Base-by-base conservation (phyloP, 495 filamentous ascomycete species). In the Talaromyces trachyspermus region DNA sequence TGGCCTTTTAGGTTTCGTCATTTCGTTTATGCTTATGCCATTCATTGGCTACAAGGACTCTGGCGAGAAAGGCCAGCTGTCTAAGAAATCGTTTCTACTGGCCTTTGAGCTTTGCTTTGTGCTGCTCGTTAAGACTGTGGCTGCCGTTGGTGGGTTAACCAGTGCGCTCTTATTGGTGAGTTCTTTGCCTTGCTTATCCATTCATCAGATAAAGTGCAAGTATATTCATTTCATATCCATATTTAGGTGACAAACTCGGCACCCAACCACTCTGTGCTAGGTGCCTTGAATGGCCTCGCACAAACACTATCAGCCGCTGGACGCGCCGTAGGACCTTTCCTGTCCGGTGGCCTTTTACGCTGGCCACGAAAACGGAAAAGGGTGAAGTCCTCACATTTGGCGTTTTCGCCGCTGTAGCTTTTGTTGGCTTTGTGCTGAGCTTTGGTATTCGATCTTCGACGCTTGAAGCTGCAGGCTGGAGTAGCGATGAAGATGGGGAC, bases 231-330 rank as follows among this genome's bases (percentile, higher is more conserved):
- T 33, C 12, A 26, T 23, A 22, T 12, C 26, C 5, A 27, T 18
- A 9, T 46, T 7, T 30, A 94, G 88, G 84, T 98, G 54, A 98
- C 91, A 19, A 98, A 98, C 57, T 89, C 86, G 2, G 87, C 88
- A 2, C 88, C 87, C 0, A 86, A 89, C 26, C 77, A 95, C 60
- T 82, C 84, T 15, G 88, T 88, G 3, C 74, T 98, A 0, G 92
- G 92, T 9, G 90, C 86, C 1, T 69, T 98, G 23, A 95, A 97
- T 52, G 92, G 92, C 23, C 80, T 98, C 15, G 92, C 92, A 3
- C 92, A 98, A 63, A 94, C 89, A 0, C 78, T 98, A 2, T 92
- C 88, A 6, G 92, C 94, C 0, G 91, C 86, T 1, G 92, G 92
- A 18, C 80, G 92, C 40, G 88, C 91, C 24, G 74, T 86, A 0